Conservation (phyloP, 78 protist species). For the Dictyostelium discoideum region dicty_2.7 NC_007091.3:4834501-4835000, state of each 20-base stretch:
- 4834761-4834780: not conserved
- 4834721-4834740: not conserved
- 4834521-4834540: not conserved
- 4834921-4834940: not conserved
- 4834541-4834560: not conserved
- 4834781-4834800: not conserved
- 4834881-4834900: not conserved
- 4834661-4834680: not conserved
- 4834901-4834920: not conserved
- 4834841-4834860: not conserved
- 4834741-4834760: not conserved
- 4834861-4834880: not conserved
- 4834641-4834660: not conserved
- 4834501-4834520: not conserved
- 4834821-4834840: not conserved
- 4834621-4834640: not conserved
- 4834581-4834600: not conserved
- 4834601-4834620: not conserved
- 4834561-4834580: not conserved
- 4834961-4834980: not conserved
- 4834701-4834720: not conserved
- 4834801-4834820: not conserved
- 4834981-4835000: not conserved
- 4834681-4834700: not conserved
- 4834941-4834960: not conserved